A percentile compares a stretch with the other conserved stretches of the same genome.
phyloP scores from a whole-genome alignment of 306 rosid genomes.

The Dryas alaskensis region DNA sequence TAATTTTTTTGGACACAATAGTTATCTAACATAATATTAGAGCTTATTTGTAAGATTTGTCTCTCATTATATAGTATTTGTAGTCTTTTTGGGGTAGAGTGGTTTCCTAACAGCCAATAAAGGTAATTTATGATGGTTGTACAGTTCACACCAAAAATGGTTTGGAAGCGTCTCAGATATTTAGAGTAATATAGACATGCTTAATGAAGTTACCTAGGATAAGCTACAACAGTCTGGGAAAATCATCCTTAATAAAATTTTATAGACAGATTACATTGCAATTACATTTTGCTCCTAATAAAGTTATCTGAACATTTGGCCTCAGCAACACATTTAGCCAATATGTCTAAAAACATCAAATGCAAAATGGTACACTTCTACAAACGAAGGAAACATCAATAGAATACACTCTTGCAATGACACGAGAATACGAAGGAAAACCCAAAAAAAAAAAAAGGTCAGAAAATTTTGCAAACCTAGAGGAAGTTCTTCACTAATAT shows the following conservation, averaged over 20 bases:
- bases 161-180: background rate
- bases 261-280: background rate
- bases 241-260: background rate
- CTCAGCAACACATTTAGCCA: constrained; percentile 1
- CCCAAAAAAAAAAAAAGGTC: background rate
- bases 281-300: constrained; percentile 2
- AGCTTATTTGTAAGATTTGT: too few species aligned
- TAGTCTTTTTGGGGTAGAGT: too few species aligned
- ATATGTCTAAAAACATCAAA: constrained; percentile 5
- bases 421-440: constrained; percentile 17
- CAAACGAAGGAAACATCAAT: constrained; percentile 23
- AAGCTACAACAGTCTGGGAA: background rate
- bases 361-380: constrained; percentile 17
- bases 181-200: background rate
- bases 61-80: too few species aligned
- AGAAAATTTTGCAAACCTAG: constrained; percentile 26
- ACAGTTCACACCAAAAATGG: too few species aligned
- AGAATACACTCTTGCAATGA: constrained; percentile 24
- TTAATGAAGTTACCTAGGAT: too few species aligned
- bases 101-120: too few species aligned
- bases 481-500: constrained; percentile 21
- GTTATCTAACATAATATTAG: too few species aligned
- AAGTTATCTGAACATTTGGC: background rate
- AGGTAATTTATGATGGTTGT: too few species aligned
- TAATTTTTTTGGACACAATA: too few species aligned